Evolutionary conservation across 164 flowering plant species (phyloP).

Genomic region (Pachysandra terminalis): DNA sequence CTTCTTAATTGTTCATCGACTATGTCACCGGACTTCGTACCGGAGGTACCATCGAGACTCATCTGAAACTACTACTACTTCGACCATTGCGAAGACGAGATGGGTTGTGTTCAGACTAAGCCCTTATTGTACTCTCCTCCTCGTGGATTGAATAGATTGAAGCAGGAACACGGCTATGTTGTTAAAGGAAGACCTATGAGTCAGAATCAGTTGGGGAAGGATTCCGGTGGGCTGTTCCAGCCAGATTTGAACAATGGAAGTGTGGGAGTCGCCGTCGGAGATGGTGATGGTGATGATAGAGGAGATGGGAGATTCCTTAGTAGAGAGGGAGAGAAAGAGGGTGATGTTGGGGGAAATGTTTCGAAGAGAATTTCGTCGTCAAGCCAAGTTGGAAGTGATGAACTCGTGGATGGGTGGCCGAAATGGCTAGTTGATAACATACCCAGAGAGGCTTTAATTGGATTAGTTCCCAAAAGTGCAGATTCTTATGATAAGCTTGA

Average conservation of each 20-base stretch:
- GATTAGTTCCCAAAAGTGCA: slow-evolving; percentile 59
- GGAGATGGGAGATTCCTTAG: slow-evolving; percentile 8
- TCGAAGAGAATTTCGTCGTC: slow-evolving; percentile 7
- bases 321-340: slow-evolving; percentile 15
- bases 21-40: neutral
- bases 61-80: no score
- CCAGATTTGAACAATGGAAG: neutral
- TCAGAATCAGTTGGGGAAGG: slow-evolving; percentile 19
- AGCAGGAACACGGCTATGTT: slow-evolving; percentile 43
- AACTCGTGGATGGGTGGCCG: slow-evolving; percentile 61
- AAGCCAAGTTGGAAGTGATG: slow-evolving; percentile 23
- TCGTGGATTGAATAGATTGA: slow-evolving; percentile 36
- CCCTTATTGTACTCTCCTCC: slow-evolving; percentile 32
- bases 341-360: no score
- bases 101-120: slow-evolving; percentile 55
- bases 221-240: slow-evolving; percentile 1
- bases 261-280: neutral
- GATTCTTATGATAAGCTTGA: slow-evolving; percentile 64
- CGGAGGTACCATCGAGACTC: neutral
- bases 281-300: neutral
- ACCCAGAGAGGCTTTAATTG: slow-evolving; percentile 43
- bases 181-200: slow-evolving; percentile 32
- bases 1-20: neutral
- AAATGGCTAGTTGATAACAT: slow-evolving; percentile 63
- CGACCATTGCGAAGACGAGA: neutral